A percentile compares a stretch with the other conserved stretches of the same genome.
Conservation (phyloP, 2,329 filamentous ascomycete species). For the Aureobasidium sp. region DNA sequence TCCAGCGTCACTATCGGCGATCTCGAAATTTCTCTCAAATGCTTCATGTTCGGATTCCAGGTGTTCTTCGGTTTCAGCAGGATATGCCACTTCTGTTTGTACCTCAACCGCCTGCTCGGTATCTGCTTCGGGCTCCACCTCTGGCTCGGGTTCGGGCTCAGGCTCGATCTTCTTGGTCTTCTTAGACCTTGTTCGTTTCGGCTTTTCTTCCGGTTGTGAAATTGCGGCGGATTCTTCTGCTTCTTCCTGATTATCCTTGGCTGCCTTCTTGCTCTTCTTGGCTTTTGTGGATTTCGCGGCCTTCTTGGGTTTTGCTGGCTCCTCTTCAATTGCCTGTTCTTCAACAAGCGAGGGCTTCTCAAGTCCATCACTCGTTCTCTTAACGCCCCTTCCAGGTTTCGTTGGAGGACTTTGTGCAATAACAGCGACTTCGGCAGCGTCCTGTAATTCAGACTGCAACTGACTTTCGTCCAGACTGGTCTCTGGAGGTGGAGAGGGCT, state of each 20-base stretch:
- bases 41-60: constrained; percentile 37
- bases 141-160: constrained; percentile 17
- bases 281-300: constrained; percentile 17
- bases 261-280: constrained; percentile 20
- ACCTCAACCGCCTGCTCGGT: constrained; percentile 44
- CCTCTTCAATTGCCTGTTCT: constrained; percentile 1
- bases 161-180: constrained; percentile 16
- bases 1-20: background rate
- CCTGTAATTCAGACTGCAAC: constrained; percentile 23
- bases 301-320: constrained; percentile 17
- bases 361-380: constrained; percentile 34
- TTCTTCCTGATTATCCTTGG: constrained; percentile 19
- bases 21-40: constrained; percentile 36
- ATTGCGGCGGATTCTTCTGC: background rate
- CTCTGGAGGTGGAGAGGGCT: background rate
- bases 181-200: constrained; percentile 13
- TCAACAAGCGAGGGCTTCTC: constrained; percentile 11
- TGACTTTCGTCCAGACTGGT: constrained; percentile 25
- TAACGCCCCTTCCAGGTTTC: constrained; percentile 29
- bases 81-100: constrained; percentile 22
- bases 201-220: constrained; percentile 10
- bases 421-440: constrained; percentile 23
- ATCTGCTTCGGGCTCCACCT: constrained; percentile 23
- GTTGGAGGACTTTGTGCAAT: constrained; percentile 21
- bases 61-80: constrained; percentile 33